Conservation (phyloP, 805 yeast species). For the Yamadazyma nakazawae region DNA sequence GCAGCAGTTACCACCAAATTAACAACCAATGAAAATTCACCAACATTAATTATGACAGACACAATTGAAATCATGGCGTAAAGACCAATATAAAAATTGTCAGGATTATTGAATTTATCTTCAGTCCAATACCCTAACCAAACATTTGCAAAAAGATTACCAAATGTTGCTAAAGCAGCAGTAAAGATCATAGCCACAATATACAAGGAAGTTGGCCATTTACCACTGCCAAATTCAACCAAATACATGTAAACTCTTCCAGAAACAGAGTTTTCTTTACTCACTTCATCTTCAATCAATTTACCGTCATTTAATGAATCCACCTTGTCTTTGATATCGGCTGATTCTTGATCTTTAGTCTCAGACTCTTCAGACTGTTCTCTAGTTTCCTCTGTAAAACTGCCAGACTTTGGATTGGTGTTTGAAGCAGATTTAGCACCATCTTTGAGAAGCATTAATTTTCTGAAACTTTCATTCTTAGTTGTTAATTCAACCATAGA, state of each 20-base stretch:
- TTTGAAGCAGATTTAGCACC: neutral
- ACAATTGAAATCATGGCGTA: constrained; percentile 59
- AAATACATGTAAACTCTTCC: constrained; percentile 34
- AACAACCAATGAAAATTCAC: constrained; percentile 46
- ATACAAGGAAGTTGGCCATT: neutral
- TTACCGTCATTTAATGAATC: constrained; percentile 20
- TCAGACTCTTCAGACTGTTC: constrained; percentile 1
- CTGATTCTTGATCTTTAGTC: neutral
- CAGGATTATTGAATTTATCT: constrained; percentile 44
- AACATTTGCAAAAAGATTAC: constrained; percentile 57
- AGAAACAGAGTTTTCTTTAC: constrained; percentile 32
- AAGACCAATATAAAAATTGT: constrained; percentile 67
- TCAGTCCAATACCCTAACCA: constrained; percentile 85
- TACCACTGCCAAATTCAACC: constrained; percentile 34
- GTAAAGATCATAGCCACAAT: neutral
- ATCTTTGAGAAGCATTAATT: constrained; percentile 21
- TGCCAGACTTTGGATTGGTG: neutral
- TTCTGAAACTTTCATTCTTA: constrained; percentile 23
- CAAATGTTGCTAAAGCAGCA: constrained; percentile 41
- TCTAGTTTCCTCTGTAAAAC: neutral
- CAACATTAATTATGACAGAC: constrained; percentile 40
- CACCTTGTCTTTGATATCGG: neutral
- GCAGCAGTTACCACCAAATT: constrained; percentile 49
- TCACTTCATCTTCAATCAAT: constrained; percentile 34
- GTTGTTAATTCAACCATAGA: constrained; percentile 22